A percentile compares a stretch with the other conserved stretches of the same genome.
Conservation (phyloP, 2,329 filamentous ascomycete species). For the Arthrobotrys megalospora region DNA sequence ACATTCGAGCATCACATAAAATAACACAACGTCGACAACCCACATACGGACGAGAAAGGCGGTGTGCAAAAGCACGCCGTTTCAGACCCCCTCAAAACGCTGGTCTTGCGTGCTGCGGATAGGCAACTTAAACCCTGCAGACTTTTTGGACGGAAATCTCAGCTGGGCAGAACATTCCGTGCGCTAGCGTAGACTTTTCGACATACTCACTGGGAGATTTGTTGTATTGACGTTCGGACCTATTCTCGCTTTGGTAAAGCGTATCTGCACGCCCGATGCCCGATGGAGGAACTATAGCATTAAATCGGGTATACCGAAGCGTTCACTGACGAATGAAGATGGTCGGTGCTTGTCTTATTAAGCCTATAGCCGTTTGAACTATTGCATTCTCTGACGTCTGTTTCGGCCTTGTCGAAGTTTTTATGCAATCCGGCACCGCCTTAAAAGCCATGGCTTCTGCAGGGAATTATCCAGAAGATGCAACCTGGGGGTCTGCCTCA, state of each 20-base stretch:
- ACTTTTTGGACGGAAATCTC: slow-evolving; percentile 13
- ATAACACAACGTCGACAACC: slow-evolving; percentile 18
- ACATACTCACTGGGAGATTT: neutral
- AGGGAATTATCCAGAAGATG: slow-evolving; percentile 15
- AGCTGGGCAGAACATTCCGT: slow-evolving; percentile 29
- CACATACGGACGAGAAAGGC: slow-evolving; percentile 2
- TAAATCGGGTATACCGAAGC: slow-evolving; percentile 24
- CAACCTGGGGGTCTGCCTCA: slow-evolving; percentile 22
- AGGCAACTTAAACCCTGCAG: slow-evolving; percentile 20
- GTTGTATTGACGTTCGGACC: slow-evolving; percentile 7
- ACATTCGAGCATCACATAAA: slow-evolving; percentile 1
- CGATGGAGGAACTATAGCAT: slow-evolving; percentile 15
- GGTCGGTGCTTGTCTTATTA: slow-evolving; percentile 14
- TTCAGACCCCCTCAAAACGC: slow-evolving; percentile 36
- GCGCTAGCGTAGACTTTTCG: slow-evolving; percentile 23
- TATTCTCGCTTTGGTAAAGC: slow-evolving; percentile 20
- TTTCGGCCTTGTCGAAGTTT: slow-evolving; percentile 23
- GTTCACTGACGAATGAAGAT: slow-evolving; percentile 10
- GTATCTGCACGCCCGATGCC: slow-evolving; percentile 9
- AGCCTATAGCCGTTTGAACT: neutral
- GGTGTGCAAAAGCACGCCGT: slow-evolving; percentile 12
- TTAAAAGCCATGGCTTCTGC: slow-evolving; percentile 6
- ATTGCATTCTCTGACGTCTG: slow-evolving; percentile 26
- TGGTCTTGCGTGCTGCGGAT: slow-evolving; percentile 32
- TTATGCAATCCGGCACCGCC: slow-evolving; percentile 21